These are phyloP conservation scores for Colletotrichum salicis DNA, from an alignment of 2,329 filamentous ascomycete species.

Conservation along the genomic window DNA sequence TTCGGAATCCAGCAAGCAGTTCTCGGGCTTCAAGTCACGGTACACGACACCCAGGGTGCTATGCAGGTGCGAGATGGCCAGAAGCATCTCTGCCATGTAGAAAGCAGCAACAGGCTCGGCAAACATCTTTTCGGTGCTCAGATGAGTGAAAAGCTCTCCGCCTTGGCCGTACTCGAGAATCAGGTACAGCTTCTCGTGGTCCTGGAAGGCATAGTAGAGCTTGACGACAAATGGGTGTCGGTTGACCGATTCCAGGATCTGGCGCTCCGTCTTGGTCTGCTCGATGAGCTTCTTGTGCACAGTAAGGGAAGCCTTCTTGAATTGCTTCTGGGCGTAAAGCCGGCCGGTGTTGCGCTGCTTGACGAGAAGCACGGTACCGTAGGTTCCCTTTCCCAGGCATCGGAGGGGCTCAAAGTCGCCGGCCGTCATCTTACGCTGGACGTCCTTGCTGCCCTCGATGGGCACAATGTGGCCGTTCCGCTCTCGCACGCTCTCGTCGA, in stretches of 20 bases:
- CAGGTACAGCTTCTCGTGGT: slow-evolving; percentile 95
- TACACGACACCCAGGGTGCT: slow-evolving; percentile 93
- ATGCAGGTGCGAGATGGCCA: slow-evolving; percentile 93
- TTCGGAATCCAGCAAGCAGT: slow-evolving; percentile 90
- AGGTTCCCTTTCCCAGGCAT: slow-evolving; percentile 95
- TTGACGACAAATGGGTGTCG: slow-evolving; percentile 98
- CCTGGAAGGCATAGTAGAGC: slow-evolving; percentile 97
- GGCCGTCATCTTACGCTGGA: slow-evolving; percentile 85
- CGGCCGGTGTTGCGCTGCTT: slow-evolving; percentile 88
- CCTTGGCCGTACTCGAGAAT: slow-evolving; percentile 98
- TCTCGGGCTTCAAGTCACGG: slow-evolving; percentile 96
- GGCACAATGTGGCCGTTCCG: slow-evolving; percentile 55
- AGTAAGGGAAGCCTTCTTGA: slow-evolving; percentile 94
- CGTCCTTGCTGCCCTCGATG: slow-evolving; percentile 64
- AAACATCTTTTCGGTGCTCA: slow-evolving; percentile 95
- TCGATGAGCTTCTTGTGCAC: slow-evolving; percentile 96
- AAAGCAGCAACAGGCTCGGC: slow-evolving; percentile 89
- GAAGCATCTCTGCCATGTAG: slow-evolving; percentile 98
- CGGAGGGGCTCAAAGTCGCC: slow-evolving; percentile 90
- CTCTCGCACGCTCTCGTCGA: slow-evolving; percentile 71
- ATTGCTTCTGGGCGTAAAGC: slow-evolving; percentile 97
- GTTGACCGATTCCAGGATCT: slow-evolving; percentile 95
- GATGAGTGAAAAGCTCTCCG: slow-evolving; percentile 95
- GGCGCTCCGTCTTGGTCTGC: slow-evolving; percentile 96
- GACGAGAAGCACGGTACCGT: slow-evolving; percentile 93